Evolutionary conservation across 2,329 filamentous ascomycete species (phyloP).

Genomic region (Lecanicillium sp.): DNA sequence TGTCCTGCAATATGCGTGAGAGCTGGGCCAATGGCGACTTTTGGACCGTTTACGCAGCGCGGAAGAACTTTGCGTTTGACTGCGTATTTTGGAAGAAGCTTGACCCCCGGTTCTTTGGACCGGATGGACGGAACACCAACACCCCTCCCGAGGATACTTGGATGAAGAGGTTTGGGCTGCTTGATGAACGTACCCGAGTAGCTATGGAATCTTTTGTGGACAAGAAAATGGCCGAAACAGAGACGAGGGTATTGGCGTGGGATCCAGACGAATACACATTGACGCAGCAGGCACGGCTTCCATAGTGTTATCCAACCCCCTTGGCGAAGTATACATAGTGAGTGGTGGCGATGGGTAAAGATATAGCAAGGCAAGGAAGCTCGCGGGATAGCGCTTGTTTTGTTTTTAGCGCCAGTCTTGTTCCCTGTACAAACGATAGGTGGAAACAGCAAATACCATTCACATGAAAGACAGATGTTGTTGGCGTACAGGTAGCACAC

Average conservation of each 20-base stretch:
- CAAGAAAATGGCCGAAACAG: neutral
- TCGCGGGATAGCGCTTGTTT: too few species aligned
- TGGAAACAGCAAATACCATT: too few species aligned
- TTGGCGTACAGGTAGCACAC: too few species aligned
- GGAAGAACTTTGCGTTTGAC: constrained; percentile 1
- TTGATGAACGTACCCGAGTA: neutral
- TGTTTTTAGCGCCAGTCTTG: too few species aligned
- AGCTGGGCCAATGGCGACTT: constrained; percentile 1
- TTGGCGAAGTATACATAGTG: too few species aligned
- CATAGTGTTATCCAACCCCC: too few species aligned
- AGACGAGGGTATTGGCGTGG: constrained; percentile 1
- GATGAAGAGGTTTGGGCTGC: neutral
- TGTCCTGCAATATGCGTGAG: neutral
- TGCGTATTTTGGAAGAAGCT: neutral
- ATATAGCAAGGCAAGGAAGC: too few species aligned
- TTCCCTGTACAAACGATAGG: too few species aligned
- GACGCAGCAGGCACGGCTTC: neutral
- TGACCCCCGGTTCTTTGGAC: neutral
- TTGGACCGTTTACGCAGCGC: constrained; percentile 1
- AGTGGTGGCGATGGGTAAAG: too few species aligned
- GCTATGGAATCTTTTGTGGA: neutral
- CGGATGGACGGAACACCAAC: neutral
- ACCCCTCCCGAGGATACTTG: neutral
- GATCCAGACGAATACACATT: neutral
- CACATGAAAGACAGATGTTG: too few species aligned